Percentiles rank a stretch among this genome's conserved stretches.
phyloP scores from a whole-genome alignment of 2,329 filamentous ascomycete species.

The Alternaria panax region DNA sequence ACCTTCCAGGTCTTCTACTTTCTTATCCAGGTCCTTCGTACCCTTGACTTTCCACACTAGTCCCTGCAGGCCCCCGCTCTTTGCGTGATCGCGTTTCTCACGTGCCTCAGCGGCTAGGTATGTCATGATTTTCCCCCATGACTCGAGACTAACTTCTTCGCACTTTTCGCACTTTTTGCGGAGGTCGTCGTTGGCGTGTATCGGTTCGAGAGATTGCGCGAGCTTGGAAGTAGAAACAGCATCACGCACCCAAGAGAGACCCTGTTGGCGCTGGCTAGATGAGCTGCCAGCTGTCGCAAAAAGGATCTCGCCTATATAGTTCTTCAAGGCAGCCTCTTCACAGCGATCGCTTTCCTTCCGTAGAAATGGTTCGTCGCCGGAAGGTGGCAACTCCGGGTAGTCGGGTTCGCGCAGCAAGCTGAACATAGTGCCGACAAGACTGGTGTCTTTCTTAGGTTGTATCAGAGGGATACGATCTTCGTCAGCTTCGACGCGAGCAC shows the following conservation, averaged over 20 bases:
- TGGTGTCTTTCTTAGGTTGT: constrained; percentile 32
- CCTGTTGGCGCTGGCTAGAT: constrained; percentile 60
- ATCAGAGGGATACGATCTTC: constrained; percentile 43
- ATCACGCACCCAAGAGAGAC: constrained; percentile 88
- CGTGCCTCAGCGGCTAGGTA: constrained; percentile 63
- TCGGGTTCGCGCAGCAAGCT: constrained; percentile 57
- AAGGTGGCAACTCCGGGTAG: constrained; percentile 74
- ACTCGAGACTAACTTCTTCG: constrained; percentile 75
- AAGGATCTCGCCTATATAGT: constrained; percentile 93
- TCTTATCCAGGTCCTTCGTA: constrained; percentile 36
- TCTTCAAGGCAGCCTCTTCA: constrained; percentile 84
- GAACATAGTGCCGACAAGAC: constrained; percentile 37
- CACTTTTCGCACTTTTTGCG: constrained; percentile 77
- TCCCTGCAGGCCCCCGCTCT: constrained; percentile 26
- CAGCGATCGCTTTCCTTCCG: constrained; percentile 73
- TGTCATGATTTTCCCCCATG: constrained; percentile 84
- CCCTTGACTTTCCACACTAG: constrained; percentile 40
- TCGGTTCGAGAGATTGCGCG: constrained; percentile 59
- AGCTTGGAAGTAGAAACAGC: constrained; percentile 77
- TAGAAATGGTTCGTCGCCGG: constrained; percentile 72
- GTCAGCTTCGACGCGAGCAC: constrained; percentile 71
- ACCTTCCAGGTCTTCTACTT: constrained; percentile 42
- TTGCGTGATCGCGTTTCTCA: constrained; percentile 35
- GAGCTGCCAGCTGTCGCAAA: constrained; percentile 68
- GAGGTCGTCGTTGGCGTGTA: constrained; percentile 50